phyloP scores from a whole-genome alignment of 331 rosid genomes.

The Quercus tomentella region DNA sequence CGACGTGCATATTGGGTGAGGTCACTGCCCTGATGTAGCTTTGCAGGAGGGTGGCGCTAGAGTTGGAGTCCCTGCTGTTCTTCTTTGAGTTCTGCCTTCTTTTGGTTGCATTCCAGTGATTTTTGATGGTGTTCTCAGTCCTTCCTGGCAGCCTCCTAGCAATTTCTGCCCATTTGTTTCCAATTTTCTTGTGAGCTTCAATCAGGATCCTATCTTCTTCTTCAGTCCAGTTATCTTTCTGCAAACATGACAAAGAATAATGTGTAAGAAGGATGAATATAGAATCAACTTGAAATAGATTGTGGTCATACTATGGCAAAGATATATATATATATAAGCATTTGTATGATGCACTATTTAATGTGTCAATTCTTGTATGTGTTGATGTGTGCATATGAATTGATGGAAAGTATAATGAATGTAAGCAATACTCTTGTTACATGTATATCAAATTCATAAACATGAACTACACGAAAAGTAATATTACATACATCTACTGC shows the following conservation, averaged over 20 bases:
- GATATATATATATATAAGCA: too few species aligned
- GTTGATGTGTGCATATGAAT: too few species aligned
- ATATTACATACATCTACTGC: too few species aligned
- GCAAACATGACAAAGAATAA: background rate
- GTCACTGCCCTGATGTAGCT: constrained; percentile 32
- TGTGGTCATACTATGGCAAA: too few species aligned
- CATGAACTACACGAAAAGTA: too few species aligned
- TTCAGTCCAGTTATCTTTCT: constrained; percentile 72
- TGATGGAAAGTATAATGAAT: too few species aligned
- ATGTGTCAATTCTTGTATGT: too few species aligned
- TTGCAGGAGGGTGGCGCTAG: constrained; percentile 22
- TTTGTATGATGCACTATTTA: too few species aligned
- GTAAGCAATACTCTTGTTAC: too few species aligned
- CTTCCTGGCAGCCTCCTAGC: constrained; percentile 49
- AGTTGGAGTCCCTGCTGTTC: constrained; percentile 8
- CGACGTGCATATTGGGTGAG: background rate
- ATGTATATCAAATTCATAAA: too few species aligned
- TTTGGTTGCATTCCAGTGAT: constrained; percentile 78
- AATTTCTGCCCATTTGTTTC: constrained; percentile 72
- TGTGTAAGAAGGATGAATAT: background rate
- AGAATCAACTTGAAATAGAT: too few species aligned
- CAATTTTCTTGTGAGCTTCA: constrained; percentile 47
- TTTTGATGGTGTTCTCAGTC: constrained; percentile 63
- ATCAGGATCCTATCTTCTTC: constrained; percentile 55
- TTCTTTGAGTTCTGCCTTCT: constrained; percentile 36